Percentiles rank a stretch among this genome's conserved stretches.
phyloP scores from a whole-genome alignment of 2,329 filamentous ascomycete species.

The Colletotrichum sp. region DNA sequence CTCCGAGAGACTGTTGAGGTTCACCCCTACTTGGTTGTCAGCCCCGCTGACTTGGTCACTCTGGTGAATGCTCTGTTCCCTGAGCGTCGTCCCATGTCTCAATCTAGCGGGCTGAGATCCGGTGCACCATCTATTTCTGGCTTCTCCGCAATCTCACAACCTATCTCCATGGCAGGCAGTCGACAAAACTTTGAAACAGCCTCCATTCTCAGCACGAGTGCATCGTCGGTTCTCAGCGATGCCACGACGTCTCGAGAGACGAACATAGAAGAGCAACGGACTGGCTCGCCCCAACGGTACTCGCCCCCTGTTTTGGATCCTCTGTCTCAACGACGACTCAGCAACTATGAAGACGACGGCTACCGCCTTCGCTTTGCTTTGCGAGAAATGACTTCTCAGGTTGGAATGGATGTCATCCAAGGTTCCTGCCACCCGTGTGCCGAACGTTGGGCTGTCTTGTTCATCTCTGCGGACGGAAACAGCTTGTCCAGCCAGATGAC shows the following conservation, averaged over 20 bases:
- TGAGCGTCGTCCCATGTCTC: conserved; percentile 69
- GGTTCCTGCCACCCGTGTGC: conserved; percentile 79
- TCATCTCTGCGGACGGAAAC: conserved; percentile 76
- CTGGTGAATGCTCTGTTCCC: conserved; percentile 86
- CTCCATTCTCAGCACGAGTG: conserved; percentile 75
- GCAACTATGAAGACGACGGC: conserved; percentile 68
- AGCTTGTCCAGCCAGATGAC: conserved; percentile 74
- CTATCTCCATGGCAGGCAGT: conserved; percentile 64
- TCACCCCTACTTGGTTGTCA: conserved; percentile 80
- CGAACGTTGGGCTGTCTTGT: conserved; percentile 83
- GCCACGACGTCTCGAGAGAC: conserved; percentile 69
- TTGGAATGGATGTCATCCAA: conserved; percentile 68
- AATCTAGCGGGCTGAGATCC: conserved; percentile 67
- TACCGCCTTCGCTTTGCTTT: conserved; percentile 70
- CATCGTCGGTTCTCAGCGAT: conserved; percentile 75
- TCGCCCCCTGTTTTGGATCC: conserved; percentile 57
- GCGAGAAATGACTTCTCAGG: conserved; percentile 71
- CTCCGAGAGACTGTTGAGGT: conserved; percentile 79
- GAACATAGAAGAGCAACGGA: conserved; percentile 60
- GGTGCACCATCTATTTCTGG: conserved; percentile 72
- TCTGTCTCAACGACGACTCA: conserved; percentile 46
- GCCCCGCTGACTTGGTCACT: conserved; percentile 79
- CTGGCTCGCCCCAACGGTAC: conserved; percentile 56
- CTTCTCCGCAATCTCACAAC: conserved; percentile 72
- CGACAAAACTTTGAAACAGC: conserved; percentile 68